phyloP scores from a whole-genome alignment of 441 rosid genomes.

The Jatropha multifida region DNA sequence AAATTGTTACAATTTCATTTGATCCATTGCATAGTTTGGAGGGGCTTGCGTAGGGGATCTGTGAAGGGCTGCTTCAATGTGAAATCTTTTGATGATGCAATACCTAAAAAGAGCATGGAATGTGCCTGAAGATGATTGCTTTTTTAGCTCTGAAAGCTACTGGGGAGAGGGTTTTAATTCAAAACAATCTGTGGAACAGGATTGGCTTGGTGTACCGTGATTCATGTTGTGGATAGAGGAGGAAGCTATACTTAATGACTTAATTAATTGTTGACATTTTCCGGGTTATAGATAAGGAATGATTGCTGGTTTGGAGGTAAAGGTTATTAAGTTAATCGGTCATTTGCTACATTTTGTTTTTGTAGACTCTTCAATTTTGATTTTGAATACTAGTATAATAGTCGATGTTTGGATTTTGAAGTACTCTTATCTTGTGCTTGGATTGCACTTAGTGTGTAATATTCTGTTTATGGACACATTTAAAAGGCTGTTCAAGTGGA shows the following conservation, averaged over 20 bases:
- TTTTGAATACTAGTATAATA: too few relatives aligned
- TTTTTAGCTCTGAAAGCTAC: neutral
- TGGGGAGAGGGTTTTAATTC: neutral
- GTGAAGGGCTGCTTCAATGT: neutral
- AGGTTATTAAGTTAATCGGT: neutral
- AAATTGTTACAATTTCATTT: neutral
- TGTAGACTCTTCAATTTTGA: too few relatives aligned
- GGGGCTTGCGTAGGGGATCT: neutral
- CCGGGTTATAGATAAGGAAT: neutral
- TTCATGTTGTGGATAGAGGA: neutral
- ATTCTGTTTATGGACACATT: too few relatives aligned
- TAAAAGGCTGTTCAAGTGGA: too few relatives aligned
- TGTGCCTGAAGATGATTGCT: neutral
- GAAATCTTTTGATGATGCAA: neutral
- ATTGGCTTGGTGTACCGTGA: neutral
- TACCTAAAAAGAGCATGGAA: neutral
- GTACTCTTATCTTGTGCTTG: too few relatives aligned
- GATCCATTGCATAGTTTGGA: neutral
- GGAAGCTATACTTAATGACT: neutral
- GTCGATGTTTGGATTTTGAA: too few relatives aligned
- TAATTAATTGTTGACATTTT: too few relatives aligned
- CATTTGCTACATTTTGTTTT: neutral
- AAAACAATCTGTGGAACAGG: neutral
- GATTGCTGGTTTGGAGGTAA: neutral
- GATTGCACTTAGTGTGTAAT: too few relatives aligned